These are phyloP conservation scores for Kitagawia praeruptora DNA, from an alignment of 129 eudicot genomes.

Conservation along the genomic window DNA sequence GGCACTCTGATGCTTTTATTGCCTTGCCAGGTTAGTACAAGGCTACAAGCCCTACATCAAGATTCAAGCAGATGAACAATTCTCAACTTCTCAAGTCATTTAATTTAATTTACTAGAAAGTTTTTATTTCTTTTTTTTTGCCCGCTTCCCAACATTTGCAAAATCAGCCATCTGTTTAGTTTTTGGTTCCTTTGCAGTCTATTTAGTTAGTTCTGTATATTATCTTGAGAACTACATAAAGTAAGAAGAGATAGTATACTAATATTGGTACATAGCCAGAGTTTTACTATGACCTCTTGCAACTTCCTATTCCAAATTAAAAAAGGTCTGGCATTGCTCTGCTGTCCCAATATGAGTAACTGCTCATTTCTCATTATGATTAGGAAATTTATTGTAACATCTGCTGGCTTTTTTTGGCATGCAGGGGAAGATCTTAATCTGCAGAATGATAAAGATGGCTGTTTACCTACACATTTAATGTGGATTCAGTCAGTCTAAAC, in stretches of 20 bases:
- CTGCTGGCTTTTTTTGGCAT: no score
- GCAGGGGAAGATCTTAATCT: no score
- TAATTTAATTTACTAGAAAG: no score
- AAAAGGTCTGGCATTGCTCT: conserved; percentile 14
- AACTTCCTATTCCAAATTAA: conserved; percentile 16
- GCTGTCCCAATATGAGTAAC: conserved; percentile 26
- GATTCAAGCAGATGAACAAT: conserved; percentile 2
- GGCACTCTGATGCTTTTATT: conserved; percentile 70
- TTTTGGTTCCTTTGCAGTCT: conserved; percentile 4
- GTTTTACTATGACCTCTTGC: background rate
- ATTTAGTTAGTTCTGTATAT: background rate
- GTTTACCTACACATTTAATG: no score
- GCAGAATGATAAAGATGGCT: no score
- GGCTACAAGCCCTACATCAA: conserved; percentile 14
- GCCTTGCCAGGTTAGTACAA: conserved; percentile 62
- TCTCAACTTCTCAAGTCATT: background rate
- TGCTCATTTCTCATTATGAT: no score
- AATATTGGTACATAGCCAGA: background rate
- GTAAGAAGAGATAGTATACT: background rate
- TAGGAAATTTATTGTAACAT: no score
- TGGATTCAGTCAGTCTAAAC: no score
- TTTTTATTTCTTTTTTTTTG: background rate
- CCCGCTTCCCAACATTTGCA: background rate
- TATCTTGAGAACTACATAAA: background rate
- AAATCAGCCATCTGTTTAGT: background rate